Evolutionary conservation across 2,329 filamentous ascomycete genomes (phyloP), one percentile per base, ranked within the genome.

Genomic region (Xylariaceae sp.): DNA sequence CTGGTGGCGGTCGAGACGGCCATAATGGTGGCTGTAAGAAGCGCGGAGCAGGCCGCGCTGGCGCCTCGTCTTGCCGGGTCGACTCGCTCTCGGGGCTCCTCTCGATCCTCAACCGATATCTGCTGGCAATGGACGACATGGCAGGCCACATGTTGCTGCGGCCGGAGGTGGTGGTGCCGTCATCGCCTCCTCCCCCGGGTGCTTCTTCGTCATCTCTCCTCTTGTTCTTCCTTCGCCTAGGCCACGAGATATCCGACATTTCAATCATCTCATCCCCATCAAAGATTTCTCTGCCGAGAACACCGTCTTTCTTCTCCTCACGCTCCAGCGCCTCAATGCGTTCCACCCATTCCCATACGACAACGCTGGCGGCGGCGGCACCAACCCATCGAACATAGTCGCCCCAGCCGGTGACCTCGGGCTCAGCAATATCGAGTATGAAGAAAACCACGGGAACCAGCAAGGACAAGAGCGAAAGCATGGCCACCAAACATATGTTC

Each of bases 311-410:
- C 60, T 89, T 87, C 56, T 94, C 88, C 57, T 94, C 88, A 46
- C 89, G 77, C 63, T 95, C 89, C 40, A 94, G 60, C 0, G 88
- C 86, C 57, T 95, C 89, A 31, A 95, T 95, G 17, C 89, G 75
- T 59, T 95, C 89, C 3, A 95, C 89, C 89, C 89, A 95, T 59
- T 95, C 89, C 89, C 89, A 95, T 2, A 95, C 89, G 15, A 94
- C 85, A n/a, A 94, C 89, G 60, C 87, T 94, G 18, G 89, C 89
- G 2, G 88, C 88, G 0, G 89, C 88, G 1, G 88, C 88, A 30
- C 89, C 89, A n/a, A 94, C 89, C 89, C 89, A 95, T 50, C 88
- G 72, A 29, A 94, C 89, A 53, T 94, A 95, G 52, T 94, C 89
- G 53, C 89, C 89, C 89, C 89, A 95, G 7, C 83, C 86, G 24